Evolutionary conservation across 2,329 filamentous ascomycete genomes (phyloP).

Genomic region (Sporothrix inflata): DNA sequence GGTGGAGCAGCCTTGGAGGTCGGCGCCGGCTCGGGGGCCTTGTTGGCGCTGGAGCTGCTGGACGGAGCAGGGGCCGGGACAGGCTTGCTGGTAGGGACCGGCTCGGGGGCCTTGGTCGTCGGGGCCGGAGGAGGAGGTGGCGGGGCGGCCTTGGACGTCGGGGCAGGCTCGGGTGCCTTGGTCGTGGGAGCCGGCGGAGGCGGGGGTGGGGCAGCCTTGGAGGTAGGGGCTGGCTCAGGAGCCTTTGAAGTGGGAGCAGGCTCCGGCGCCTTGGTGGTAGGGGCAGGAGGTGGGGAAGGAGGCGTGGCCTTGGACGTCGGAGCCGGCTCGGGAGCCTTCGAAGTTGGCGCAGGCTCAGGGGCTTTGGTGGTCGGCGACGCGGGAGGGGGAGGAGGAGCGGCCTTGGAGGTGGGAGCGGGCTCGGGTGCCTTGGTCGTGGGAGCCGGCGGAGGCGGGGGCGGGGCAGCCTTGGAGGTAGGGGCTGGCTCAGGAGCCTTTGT

Average conservation of each 20-base stretch:
- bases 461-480: neutral
- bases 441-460: neutral
- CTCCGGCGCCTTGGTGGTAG: neutral
- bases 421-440: neutral
- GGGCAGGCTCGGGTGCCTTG: neutral
- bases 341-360: neutral
- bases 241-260: no score
- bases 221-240: neutral
- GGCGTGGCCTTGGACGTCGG: slow-evolving; percentile 4
- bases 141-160: neutral
- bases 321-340: neutral
- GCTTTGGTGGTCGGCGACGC: slow-evolving; percentile 4
- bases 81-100: no score
- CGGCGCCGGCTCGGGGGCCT: neutral
- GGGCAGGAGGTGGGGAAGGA: neutral
- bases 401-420: neutral
- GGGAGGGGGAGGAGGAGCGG: neutral
- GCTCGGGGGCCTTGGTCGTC: neutral
- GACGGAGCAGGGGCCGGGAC: no score
- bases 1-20: slow-evolving; percentile 13
- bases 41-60: no score
- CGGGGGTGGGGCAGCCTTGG: neutral
- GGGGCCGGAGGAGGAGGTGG: neutral
- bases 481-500: neutral
- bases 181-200: neutral